Base-by-base conservation (phyloP, 225 moss, liverwort and hornwort species). In the Neckera pumila region DNA sequence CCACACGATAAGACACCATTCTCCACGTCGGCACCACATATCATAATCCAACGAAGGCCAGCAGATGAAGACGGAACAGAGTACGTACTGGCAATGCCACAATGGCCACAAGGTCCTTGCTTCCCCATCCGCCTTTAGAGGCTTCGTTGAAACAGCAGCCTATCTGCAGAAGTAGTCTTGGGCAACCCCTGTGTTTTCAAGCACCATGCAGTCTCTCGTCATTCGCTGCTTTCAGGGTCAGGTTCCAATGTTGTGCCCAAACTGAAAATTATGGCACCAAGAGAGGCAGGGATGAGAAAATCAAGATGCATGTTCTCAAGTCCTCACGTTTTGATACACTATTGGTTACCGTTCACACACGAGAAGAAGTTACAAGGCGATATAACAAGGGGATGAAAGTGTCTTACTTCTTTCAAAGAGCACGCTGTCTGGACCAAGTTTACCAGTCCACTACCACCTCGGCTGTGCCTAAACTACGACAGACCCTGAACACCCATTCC, bases 101-200 rank as follows among this genome's bases (percentile, higher is more conserved):
- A 93, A 78, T 93, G 93, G 84, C 93, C 93, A 89, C 93, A 93
- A 73, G 93, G 93, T 92, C 93, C 93, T 93, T 93, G 93, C 92
- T 93, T 93, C 88, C 93, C 93, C 93, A 93, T 93, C 85, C 79
- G 89, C 93, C 90, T 92, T 80, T 47, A 82, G 40, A 82, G 84
- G 88, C 92, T 88, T 85, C 80, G 76, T 86, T 81, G 81, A 86
- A 83, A 78, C 84, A 89, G 61, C 84, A 90, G 89, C 84, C 90
- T 92, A 90, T 49, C 33, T 86, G 69, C 79, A 93, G 72, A 91
- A 81, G 85, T 88, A 67, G 54, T 83, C 86, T 84, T 90, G 84
- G 91, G 86, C 81, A 89, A 84, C 87, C 89, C 89, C 89, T 91
- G 92, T 90, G 88, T 89, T 90, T 90, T 86, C 92, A 93, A 92